phyloP scores from a whole-genome alignment of 768 basidiomycete species.

The Trametes villosa region DNA sequence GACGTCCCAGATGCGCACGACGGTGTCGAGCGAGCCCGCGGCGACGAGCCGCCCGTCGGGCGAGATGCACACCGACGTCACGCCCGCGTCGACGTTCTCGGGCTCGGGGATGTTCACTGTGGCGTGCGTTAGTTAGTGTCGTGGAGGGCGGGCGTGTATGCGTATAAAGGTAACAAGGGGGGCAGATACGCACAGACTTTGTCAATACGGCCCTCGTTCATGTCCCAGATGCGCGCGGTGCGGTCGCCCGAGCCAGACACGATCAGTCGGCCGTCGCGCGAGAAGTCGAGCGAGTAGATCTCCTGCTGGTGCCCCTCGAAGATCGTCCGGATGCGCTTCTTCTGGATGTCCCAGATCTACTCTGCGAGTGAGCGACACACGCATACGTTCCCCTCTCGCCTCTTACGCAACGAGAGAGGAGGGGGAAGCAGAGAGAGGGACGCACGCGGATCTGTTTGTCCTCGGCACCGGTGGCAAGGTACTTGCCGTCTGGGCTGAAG shows the following conservation, averaged over 20 bases:
- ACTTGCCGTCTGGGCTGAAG: conserved; percentile 75
- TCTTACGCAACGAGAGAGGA: too few relatives aligned
- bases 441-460: conserved; percentile 89
- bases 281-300: conserved; percentile 93
- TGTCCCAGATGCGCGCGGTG: conserved; percentile 65
- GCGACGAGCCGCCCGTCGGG: conserved; percentile 63
- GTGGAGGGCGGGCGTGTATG: background rate
- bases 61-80: conserved; percentile 62
- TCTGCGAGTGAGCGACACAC: background rate
- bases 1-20: conserved; percentile 78
- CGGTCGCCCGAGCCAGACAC: conserved; percentile 89
- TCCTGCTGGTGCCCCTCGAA: conserved; percentile 93
- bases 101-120: conserved; percentile 51
- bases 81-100: conserved; percentile 59
- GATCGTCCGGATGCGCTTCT: conserved; percentile 74
- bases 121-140: background rate
- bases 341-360: conserved; percentile 91
- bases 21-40: conserved; percentile 60
- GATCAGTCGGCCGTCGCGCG: conserved; percentile 81
- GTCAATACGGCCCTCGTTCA: conserved; percentile 47
- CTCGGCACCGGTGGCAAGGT: conserved; percentile 82
- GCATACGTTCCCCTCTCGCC: too few relatives aligned
- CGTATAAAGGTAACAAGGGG: background rate
- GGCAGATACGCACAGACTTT: conserved; percentile 36
- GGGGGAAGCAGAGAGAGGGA: background rate